Evolutionary conservation across 2,329 filamentous ascomycete genomes (phyloP), one percentile per base, ranked within the genome.

Genomic region (Ophiostoma piceae): DNA sequence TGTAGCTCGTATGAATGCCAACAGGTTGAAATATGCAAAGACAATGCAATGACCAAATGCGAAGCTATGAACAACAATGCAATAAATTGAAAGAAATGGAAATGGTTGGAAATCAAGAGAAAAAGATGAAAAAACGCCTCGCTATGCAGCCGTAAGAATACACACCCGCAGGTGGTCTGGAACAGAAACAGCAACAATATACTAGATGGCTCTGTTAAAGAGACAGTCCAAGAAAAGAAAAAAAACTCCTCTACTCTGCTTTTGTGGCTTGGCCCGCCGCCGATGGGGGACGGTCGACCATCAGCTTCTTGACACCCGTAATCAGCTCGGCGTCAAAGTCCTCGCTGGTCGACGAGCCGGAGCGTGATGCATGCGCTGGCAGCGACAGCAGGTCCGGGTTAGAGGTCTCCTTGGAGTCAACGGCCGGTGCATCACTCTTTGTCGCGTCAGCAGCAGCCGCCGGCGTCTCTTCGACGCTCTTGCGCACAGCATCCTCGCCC

Each of bases 281-380:
- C 39, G 54, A 51, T 22, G 62, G 29, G 37, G 37, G 39, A 5
- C 69, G 43, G 41, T 83, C 81, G 47, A 86, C 73, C 68, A 80
- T 79, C 68, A 88, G 76, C 72, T 85, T 80, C 78, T 83, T 82
- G 78, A 89, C 77, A 69, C 87, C 87, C 22, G 86, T 88, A 69
- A 88, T 88, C 37, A 87, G 74, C 76, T 88, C 85, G 2, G 85
- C 87, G 69, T 81, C 79, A 12, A 82, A 69, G 73, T 88, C 87
- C 71, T 82, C 78, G 6, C 80, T 76, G 1, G 76, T 74, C 1
- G 74, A 70, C 14, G 73, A 72, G 64, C 68, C 69, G 29, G 43
- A 66, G 16, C 66, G 66, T 14, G 29, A 35, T 3, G 57, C 39
- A 19, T 65, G 8, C 35, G 64, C 26, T 39, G 37, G 39, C 37